Percentiles rank a stretch among this genome's conserved stretches.
Conservation (phyloP, 345 rosid species). For the Salix suchowensis region DNA sequence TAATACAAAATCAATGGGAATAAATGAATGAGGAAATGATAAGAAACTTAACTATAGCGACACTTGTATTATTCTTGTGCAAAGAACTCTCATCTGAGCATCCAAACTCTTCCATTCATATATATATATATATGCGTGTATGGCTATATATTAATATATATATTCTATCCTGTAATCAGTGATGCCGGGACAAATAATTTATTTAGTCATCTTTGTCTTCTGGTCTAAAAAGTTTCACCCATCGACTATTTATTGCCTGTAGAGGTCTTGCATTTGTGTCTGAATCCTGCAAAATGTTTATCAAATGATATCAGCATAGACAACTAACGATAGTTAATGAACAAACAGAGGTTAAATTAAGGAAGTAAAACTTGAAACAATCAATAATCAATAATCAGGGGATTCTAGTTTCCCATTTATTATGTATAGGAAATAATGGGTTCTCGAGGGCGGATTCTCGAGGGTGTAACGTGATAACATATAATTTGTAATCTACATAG, state of each 20-base stretch:
- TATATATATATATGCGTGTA: neutral
- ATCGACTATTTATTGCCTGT: slow-evolving; percentile 43
- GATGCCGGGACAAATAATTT: neutral
- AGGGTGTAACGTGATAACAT: no score
- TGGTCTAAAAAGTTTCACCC: slow-evolving; percentile 44
- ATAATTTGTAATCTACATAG: no score
- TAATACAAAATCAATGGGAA: neutral
- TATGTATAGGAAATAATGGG: neutral
- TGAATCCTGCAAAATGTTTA: slow-evolving; percentile 39
- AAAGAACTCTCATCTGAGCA: neutral
- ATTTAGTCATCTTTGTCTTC: neutral
- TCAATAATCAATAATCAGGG: neutral
- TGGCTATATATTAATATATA: no score
- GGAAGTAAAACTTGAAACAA: no score
- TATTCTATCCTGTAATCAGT: neutral
- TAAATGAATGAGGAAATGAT: neutral
- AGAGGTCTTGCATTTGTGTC: slow-evolving; percentile 64
- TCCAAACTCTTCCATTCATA: neutral
- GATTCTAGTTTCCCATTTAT: neutral
- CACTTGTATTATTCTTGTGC: neutral
- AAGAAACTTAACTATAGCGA: neutral
- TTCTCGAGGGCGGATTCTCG: no score
- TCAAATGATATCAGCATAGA: neutral
- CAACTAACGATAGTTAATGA: neutral
- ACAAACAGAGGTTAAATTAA: neutral